phyloP scores from a whole-genome alignment of 352 stramenopile species.

The Phytophthora macrochlamydospora region DNA sequence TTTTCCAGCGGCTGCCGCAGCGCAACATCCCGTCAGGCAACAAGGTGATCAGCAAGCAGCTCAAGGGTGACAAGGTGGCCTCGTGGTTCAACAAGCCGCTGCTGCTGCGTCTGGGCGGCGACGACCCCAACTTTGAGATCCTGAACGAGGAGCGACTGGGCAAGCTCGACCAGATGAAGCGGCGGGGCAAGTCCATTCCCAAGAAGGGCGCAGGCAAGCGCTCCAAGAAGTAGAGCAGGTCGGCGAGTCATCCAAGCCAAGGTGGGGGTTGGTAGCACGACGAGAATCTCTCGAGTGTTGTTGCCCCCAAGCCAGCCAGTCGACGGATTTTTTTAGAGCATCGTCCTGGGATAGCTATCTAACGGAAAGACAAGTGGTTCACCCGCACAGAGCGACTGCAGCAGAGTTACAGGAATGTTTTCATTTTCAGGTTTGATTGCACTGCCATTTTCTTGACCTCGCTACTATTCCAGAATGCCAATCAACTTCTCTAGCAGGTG shows the following conservation, averaged over 20 bases:
- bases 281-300: not conserved
- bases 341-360: constrained; percentile 15
- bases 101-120: constrained; percentile 67
- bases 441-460: too few relatives aligned
- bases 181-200: constrained; percentile 81
- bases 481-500: too few relatives aligned
- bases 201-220: constrained; percentile 91
- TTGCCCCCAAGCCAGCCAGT: not conserved
- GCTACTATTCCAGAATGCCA: too few relatives aligned
- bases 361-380: constrained; percentile 22
- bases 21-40: constrained; percentile 81
- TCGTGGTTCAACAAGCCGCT: constrained; percentile 90
- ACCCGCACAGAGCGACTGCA: constrained; percentile 9
- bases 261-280: not conserved
- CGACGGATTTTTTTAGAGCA: not conserved
- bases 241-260: not conserved
- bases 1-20: constrained; percentile 89
- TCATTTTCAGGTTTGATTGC: not conserved
- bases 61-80: constrained; percentile 86
- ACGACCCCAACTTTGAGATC: constrained; percentile 88
- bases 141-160: constrained; percentile 77
- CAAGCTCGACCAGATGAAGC: constrained; percentile 88
- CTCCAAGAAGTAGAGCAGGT: constrained; percentile 72
- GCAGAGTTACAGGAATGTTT: not conserved
- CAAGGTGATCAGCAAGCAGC: constrained; percentile 90